These are phyloP conservation scores for Trypanosoma cruzi DNA, from an alignment of 208 protist genomes.

Conservation along the genomic window DNA sequence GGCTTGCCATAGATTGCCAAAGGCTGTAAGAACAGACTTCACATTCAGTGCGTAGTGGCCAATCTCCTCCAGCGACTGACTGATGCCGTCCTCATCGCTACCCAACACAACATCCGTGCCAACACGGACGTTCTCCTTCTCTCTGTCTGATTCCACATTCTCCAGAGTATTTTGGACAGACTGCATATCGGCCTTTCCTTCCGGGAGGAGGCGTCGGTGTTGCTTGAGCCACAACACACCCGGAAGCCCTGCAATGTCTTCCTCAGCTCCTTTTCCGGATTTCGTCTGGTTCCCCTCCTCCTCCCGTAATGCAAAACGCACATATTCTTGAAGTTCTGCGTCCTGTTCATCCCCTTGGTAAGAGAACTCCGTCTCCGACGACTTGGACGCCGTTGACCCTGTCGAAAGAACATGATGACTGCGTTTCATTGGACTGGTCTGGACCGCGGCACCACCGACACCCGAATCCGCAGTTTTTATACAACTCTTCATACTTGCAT, in stretches of 20 bases:
- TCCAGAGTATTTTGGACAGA: not conserved
- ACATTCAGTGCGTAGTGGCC: conserved; percentile 72
- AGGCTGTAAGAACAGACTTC: conserved; percentile 53
- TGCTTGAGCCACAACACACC: not conserved
- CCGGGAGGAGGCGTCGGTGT: not conserved
- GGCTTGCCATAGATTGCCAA: conserved; percentile 45
- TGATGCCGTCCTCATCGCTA: conserved; percentile 5
- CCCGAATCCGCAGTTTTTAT: not conserved
- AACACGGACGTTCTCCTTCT: not conserved
- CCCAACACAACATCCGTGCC: not conserved
- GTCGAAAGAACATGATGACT: not conserved
- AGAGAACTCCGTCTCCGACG: not conserved
- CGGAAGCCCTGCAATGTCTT: not conserved
- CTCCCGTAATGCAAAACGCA: conserved; percentile 13
- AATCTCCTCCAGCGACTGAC: conserved; percentile 37
- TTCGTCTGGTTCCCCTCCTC: not conserved
- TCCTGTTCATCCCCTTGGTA: not conserved
- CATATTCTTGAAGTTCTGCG: conserved; percentile 10
- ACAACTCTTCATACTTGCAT: not conserved
- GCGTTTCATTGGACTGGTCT: not conserved
- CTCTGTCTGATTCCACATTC: not conserved
- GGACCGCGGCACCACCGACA: not conserved
- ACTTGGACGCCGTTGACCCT: not conserved
- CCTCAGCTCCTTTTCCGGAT: not conserved
- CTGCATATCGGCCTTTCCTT: not conserved